Base-by-base conservation (phyloP, 1,284 basidiomycete species). In the Boletus holoroseus region DNA sequence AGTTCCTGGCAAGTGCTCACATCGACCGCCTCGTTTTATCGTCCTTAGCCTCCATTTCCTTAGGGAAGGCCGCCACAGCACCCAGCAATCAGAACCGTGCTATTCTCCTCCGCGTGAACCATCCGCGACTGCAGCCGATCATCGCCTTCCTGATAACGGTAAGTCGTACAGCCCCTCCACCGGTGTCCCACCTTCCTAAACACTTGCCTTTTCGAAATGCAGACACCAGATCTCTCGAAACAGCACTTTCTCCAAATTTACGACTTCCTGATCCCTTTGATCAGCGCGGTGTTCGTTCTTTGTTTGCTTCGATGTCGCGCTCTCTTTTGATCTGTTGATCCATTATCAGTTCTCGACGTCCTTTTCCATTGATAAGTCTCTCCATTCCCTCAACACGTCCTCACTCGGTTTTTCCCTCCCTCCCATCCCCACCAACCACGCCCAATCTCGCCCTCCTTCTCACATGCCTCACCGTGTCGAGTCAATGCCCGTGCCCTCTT, bases 261-360 rank as follows among this genome's bases (percentile, higher is more conserved):
- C 55, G 53, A 55, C 67, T 66, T 61, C 63, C 63, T 67, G 67
- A 68, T 66, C 67, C 63, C 60, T 62, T 57, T 60, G 64, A 66
- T 66, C 67, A 66, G 64, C 64, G 61, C 62, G 56, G 56, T 61
- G 65, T 68, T 63, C 60, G 68, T 68, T 67, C 64, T 69, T 69
- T 66, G 63, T 68, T 68, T 68, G 55, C 63, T 68, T 65, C 62
- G 51, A 61, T 68, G 63, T 62, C 62, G 47, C 58, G 58, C 62
- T 61, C 55, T 64, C 63, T 59, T 66, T 64, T 65, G 67, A 68
- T 69, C 58, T 66, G 56, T 68, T 69, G 67, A 69, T 69, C 62
- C 56, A 56, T 68, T 66, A 68, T 68, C 67, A 66, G 66, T 62
- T 62, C 59, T 61, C 64, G 62, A 66, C 64, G 51, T 55, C 64